These are phyloP conservation scores for Harrya chromipes DNA, from an alignment of 768 basidiomycete genomes.

Conservation along the genomic window DNA sequence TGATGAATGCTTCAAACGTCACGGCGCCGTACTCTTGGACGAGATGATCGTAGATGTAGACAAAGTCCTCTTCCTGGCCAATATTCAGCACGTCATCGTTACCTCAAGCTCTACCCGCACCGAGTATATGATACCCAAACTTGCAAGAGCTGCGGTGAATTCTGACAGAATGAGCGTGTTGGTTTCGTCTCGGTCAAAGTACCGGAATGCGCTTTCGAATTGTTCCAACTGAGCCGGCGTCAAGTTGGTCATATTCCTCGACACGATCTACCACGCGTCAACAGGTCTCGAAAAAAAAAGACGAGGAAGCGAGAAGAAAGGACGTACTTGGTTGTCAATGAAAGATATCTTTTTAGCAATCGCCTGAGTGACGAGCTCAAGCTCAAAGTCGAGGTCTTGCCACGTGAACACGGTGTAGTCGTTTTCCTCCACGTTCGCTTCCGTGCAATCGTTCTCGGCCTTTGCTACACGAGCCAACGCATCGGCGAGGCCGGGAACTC, in stretches of 20 bases:
- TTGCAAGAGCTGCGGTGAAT: constrained; percentile 92
- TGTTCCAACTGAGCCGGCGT: constrained; percentile 96
- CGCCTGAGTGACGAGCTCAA: constrained; percentile 75
- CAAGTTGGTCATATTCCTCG: constrained; percentile 89
- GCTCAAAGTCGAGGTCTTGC: constrained; percentile 88
- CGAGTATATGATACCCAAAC: constrained; percentile 90
- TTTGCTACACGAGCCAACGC: constrained; percentile 51
- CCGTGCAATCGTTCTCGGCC: constrained; percentile 73
- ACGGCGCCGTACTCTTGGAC: constrained; percentile 82
- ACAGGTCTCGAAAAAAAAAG: neutral
- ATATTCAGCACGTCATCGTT: neutral
- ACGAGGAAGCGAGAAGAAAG: neutral
- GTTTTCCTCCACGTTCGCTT: constrained; percentile 95
- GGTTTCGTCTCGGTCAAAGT: constrained; percentile 92
- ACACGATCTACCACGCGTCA: constrained; percentile 67
- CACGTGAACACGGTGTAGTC: constrained; percentile 90
- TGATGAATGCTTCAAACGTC: constrained; percentile 92
- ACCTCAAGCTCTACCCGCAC: constrained; percentile 36
- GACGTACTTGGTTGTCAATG: constrained; percentile 86
- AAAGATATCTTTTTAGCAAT: constrained; percentile 91
- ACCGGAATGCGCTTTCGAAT: constrained; percentile 95
- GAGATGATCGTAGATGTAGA: constrained; percentile 77
- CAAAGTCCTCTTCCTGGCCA: constrained; percentile 79
- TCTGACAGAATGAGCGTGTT: constrained; percentile 84
- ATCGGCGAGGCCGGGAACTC: constrained; percentile 63